Base-by-base conservation (phyloP, 768 basidiomycete species). In the Suillus variegatus region DNA sequence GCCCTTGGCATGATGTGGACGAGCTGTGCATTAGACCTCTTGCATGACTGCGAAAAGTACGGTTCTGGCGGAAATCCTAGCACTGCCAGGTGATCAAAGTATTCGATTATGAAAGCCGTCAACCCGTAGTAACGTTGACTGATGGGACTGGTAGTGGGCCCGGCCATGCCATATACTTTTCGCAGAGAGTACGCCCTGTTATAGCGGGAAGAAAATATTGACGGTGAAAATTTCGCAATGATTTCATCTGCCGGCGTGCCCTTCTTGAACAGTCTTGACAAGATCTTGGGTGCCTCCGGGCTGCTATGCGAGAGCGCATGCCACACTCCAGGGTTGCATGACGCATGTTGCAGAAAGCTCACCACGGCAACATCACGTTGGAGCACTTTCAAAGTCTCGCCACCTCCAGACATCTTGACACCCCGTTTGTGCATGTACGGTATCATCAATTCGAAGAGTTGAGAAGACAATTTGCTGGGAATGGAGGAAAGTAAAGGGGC, bases 401-500 rank as follows among this genome's bases (percentile, higher is more conserved):
- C 54, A 5, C 12, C 35, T 36, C 35, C 35, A 36, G 20, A 55
- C 32, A 55, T 55, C 20, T n/a, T 32, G 20, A 12, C 35, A 10
- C 52, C 52, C 52, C 9, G 52, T 32, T 10, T 20, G 9, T 2
- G 20, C 52, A 78, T 22, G 80, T 22, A 25, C 67, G 66, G 62
- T 77, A 60, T 54, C 61, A 57, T 73, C 69, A 66, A 77, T 79
- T 20, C 71, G 67, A 28, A 61, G 10, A 20, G 75, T 69, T 9
- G 71, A 64, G 51, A 65, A 73, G 46, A 55, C 20, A 6, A n/a
- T 10, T 55, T 20, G 6, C 6, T n/a, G 12, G 54, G 35, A 55
- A 55, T 36, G 3, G 54, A 36, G 54, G 54, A 36, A 1, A 36
- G 20, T 28, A 54, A 35, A 35, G 52, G 32, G 9, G 16, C 22